These are phyloP conservation scores for Cylindrotheca closterium DNA, from an alignment of 108 stramenopile species.

Conservation along the genomic window DNA sequence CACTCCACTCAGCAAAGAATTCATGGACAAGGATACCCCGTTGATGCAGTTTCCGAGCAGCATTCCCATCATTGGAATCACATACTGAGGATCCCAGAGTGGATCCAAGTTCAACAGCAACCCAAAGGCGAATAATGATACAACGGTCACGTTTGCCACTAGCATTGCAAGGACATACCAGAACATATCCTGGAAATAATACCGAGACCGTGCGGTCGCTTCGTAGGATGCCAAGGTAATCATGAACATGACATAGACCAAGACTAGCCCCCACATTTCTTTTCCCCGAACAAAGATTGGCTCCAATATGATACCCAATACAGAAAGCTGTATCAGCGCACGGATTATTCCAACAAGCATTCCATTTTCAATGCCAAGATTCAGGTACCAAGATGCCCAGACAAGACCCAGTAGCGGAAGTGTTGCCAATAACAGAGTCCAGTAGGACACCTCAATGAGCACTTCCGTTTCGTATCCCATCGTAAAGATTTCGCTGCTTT, in stretches of 20 bases:
- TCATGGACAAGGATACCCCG: conserved; percentile 63
- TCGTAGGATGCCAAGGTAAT: conserved; percentile 72
- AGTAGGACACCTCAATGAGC: conserved; percentile 34
- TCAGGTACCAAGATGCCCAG: conserved; percentile 18
- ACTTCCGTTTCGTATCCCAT: conserved; percentile 1
- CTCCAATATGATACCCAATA: conserved; percentile 71
- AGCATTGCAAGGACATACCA: conserved; percentile 41
- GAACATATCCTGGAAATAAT: conserved; percentile 61
- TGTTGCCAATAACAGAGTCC: conserved; percentile 21
- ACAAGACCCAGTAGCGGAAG: conserved; percentile 27
- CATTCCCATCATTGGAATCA: conserved; percentile 90
- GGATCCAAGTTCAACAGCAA: conserved; percentile 63
- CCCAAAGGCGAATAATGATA: conserved; percentile 69
- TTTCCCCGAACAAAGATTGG: conserved; percentile 68
- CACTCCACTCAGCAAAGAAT: conserved; percentile 50
- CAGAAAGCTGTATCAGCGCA: conserved; percentile 68
- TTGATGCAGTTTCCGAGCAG: conserved; percentile 85
- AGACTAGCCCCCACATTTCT: conserved; percentile 34
- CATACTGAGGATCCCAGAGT: conserved; percentile 70
- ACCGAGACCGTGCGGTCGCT: conserved; percentile 62
- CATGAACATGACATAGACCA: conserved; percentile 61
- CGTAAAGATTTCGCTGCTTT: no score
- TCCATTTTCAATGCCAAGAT: conserved; percentile 38
- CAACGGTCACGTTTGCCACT: conserved; percentile 40
- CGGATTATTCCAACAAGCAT: conserved; percentile 38